Conservation (phyloP, 2,329 filamentous ascomycete genomes). For the Pseudodiploospora longispora region DNA sequence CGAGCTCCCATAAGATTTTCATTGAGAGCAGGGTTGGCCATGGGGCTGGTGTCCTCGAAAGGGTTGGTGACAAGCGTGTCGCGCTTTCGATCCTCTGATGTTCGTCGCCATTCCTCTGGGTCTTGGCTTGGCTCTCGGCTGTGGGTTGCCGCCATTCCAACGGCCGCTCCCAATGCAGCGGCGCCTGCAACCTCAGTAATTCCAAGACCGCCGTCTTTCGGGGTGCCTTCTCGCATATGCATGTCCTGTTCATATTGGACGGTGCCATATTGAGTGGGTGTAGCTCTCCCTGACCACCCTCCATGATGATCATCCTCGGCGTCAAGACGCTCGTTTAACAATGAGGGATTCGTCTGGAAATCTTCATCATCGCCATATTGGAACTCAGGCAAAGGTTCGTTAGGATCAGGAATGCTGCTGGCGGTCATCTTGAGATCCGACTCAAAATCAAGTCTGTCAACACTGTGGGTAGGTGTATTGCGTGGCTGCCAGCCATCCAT, state of each 20-base stretch:
- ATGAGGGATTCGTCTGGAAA: slow-evolving; percentile 75
- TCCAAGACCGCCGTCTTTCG: slow-evolving; percentile 27
- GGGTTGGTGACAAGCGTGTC: slow-evolving; percentile 61
- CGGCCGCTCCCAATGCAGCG: slow-evolving; percentile 45
- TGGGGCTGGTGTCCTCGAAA: slow-evolving; percentile 56
- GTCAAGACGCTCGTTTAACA: slow-evolving; percentile 66
- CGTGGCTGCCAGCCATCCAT: slow-evolving; percentile 47
- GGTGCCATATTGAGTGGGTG: slow-evolving; percentile 33
- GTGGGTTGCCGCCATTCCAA: slow-evolving; percentile 36
- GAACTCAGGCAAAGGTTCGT: slow-evolving; percentile 69
- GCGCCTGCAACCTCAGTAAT: slow-evolving; percentile 46
- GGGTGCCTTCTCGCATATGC: slow-evolving; percentile 22
- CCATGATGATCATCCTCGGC: slow-evolving; percentile 31
- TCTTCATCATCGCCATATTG: slow-evolving; percentile 57
- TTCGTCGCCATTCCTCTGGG: slow-evolving; percentile 56
- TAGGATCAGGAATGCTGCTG: slow-evolving; percentile 59
- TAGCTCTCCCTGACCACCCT: slow-evolving; percentile 48
- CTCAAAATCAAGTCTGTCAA: slow-evolving; percentile 48
- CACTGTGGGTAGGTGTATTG: slow-evolving; percentile 49
- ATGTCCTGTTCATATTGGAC: slow-evolving; percentile 14
- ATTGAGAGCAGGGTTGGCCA: slow-evolving; percentile 46
- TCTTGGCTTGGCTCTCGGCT: slow-evolving; percentile 49
- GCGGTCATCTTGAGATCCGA: slow-evolving; percentile 53
- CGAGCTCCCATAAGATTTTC: slow-evolving; percentile 38
- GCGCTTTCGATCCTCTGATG: slow-evolving; percentile 54